Evolutionary conservation across 2,329 filamentous ascomycete genomes (phyloP).

Genomic region (Biscogniauxia mediterranea): DNA sequence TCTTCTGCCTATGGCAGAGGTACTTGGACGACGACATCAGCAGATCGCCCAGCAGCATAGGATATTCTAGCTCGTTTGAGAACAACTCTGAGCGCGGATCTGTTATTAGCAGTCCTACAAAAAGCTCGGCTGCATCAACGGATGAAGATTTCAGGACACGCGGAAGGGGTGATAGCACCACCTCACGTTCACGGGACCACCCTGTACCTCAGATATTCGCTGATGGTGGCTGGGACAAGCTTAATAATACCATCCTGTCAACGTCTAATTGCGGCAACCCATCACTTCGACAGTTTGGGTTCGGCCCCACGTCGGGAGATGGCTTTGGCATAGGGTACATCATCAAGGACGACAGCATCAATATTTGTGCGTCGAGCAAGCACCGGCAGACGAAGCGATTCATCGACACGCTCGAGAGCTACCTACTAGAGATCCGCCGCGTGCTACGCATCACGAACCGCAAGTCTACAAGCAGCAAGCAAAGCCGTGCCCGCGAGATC

Average conservation of each 20-base stretch:
- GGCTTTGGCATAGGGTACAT: slow-evolving; percentile 99
- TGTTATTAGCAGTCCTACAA: slow-evolving; percentile 51
- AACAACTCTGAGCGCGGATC: slow-evolving; percentile 46
- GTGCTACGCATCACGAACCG: slow-evolving; percentile 68
- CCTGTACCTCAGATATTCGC: slow-evolving; percentile 77
- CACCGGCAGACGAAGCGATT: slow-evolving; percentile 91
- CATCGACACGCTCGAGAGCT: slow-evolving; percentile 84
- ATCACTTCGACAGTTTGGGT: slow-evolving; percentile 90
- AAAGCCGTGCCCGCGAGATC: slow-evolving; percentile 54
- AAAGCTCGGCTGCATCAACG: slow-evolving; percentile 48
- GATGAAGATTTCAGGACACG: slow-evolving; percentile 37
- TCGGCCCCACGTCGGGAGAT: slow-evolving; percentile 89
- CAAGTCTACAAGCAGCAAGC: slow-evolving; percentile 40
- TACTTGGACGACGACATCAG: slow-evolving; percentile 70
- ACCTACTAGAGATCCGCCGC: slow-evolving; percentile 86
- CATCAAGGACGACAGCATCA: slow-evolving; percentile 90
- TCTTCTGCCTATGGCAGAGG: slow-evolving; percentile 94
- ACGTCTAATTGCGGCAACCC: slow-evolving; percentile 99
- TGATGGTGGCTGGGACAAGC: slow-evolving; percentile 87
- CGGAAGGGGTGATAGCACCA: slow-evolving; percentile 54
- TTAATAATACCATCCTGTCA: slow-evolving; percentile 91
- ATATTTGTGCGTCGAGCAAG: slow-evolving; percentile 89
- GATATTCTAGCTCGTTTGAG: slow-evolving; percentile 61
- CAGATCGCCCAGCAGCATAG: slow-evolving; percentile 54
- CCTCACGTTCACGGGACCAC: slow-evolving; percentile 45